Evolutionary conservation across 2,329 filamentous ascomycete genomes (phyloP).

Genomic region (Fusarium pseudograminearum): DNA sequence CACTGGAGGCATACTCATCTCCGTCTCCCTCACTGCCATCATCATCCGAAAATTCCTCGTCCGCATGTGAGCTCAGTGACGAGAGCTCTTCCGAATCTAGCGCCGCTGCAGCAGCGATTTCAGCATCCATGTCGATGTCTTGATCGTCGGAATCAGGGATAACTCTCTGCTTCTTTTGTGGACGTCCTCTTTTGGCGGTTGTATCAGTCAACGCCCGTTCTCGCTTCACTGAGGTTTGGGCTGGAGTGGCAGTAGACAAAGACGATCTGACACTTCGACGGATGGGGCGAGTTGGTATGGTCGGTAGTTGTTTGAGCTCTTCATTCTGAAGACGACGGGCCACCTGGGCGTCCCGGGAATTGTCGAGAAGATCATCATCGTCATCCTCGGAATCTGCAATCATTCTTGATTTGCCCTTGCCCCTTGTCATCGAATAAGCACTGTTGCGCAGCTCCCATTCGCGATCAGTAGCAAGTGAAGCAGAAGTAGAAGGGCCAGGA

Average conservation of each 20-base stretch:
- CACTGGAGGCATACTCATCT: constrained; percentile 41
- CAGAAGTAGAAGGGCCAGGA: constrained; percentile 40
- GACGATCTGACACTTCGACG: constrained; percentile 34
- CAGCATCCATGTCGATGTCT: constrained; percentile 51
- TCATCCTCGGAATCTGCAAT: constrained; percentile 58
- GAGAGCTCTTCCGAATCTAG: constrained; percentile 30
- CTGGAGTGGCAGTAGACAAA: constrained; percentile 11
- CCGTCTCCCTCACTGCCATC: constrained; percentile 35
- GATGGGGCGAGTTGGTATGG: constrained; percentile 11
- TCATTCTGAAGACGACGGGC: constrained; percentile 54
- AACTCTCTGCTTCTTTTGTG: constrained; percentile 49
- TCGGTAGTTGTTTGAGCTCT: constrained; percentile 45
- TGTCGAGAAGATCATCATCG: constrained; percentile 49
- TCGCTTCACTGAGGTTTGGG: constrained; percentile 43
- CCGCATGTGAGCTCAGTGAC: constrained; percentile 24
- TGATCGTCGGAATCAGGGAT: constrained; percentile 51
- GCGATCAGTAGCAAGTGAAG: constrained; percentile 32
- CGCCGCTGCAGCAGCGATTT: constrained; percentile 46
- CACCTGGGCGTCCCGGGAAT: constrained; percentile 47
- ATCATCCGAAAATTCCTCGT: constrained; percentile 35
- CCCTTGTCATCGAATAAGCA: constrained; percentile 62
- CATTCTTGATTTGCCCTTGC: constrained; percentile 57
- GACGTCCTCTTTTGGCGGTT: constrained; percentile 34
- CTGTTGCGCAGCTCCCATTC: constrained; percentile 55
- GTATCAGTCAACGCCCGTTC: constrained; percentile 42